A percentile compares a stretch with the other conserved stretches of the same genome.
Conservation (phyloP, 2,329 filamentous ascomycete genomes). For the Colletotrichum spaethianum region DNA sequence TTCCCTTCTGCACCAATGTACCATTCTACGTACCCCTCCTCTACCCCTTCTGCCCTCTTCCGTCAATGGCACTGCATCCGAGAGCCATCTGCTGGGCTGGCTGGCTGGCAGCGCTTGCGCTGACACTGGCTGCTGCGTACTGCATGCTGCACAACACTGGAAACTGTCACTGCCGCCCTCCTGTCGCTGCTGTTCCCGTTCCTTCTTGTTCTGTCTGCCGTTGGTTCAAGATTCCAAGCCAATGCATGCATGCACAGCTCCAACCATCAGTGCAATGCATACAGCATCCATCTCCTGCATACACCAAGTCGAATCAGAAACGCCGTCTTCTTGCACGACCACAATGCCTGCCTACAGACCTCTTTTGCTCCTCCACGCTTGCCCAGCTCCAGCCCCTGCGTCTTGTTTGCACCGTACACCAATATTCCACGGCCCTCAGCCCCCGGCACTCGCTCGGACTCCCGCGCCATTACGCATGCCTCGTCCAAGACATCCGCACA, state of each 20-base stretch:
- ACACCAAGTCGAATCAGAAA: neutral
- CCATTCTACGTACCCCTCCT: slow-evolving; percentile 6
- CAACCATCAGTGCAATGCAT: neutral
- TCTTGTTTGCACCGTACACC: neutral
- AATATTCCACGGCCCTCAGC: slow-evolving; percentile 5
- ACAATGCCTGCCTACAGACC: neutral
- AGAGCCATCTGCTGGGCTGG: neutral
- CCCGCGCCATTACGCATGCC: slow-evolving; percentile 24
- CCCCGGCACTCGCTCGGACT: slow-evolving; percentile 28
- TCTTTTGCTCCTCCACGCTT: neutral
- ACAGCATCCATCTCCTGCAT: neutral
- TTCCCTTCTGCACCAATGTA: neutral
- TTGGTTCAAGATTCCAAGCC: neutral
- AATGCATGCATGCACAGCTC: slow-evolving; percentile 1
- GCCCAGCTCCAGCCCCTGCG: neutral
- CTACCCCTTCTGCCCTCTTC: neutral
- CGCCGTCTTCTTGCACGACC: neutral
- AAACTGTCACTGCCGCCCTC: neutral
- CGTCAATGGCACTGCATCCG: neutral
- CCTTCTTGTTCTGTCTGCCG: neutral
- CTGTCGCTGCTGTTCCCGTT: neutral
- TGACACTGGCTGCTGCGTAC: neutral
- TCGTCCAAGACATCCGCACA: slow-evolving; percentile 10
- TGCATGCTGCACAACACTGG: slow-evolving; percentile 11
- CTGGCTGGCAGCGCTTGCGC: neutral